phyloP scores from a whole-genome alignment of 2,329 filamentous ascomycete genomes.

The Ophiostoma ulmi region DNA sequence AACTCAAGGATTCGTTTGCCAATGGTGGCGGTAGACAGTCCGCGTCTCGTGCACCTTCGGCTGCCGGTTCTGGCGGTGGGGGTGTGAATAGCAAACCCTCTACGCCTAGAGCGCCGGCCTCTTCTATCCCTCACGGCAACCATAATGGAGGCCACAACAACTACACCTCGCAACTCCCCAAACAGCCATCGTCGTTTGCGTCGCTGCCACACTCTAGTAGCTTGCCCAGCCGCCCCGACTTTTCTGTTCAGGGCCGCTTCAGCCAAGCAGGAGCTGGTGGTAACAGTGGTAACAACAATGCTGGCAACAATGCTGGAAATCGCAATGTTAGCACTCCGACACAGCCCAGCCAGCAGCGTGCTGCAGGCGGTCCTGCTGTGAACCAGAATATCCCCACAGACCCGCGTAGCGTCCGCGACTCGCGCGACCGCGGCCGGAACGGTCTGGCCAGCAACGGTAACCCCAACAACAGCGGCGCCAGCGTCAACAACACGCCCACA shows the following conservation, averaged over 20 bases:
- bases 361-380: not conserved
- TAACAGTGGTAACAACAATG: not conserved
- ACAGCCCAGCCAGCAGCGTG: not conserved
- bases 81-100: conserved; percentile 28
- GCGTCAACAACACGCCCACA: conserved; percentile 20
- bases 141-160: not conserved
- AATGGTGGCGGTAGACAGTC: conserved; percentile 27
- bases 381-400: conserved; percentile 6
- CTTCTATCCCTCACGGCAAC: conserved; percentile 25
- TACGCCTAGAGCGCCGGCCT: conserved; percentile 30
- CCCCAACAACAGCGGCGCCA: not conserved
- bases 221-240: conserved; percentile 33
- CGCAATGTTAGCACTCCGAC: not conserved
- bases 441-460: not conserved
- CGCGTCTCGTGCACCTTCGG: conserved; percentile 12
- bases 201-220: conserved; percentile 31
- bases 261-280: not conserved
- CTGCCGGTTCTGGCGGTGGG: not conserved
- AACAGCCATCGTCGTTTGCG: conserved; percentile 35
- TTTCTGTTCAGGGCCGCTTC: conserved; percentile 27
- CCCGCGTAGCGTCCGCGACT: conserved; percentile 14
- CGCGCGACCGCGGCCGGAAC: conserved; percentile 13
- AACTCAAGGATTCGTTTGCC: conserved; percentile 54
- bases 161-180: conserved; percentile 20
- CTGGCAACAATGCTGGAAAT: not conserved